phyloP scores from a whole-genome alignment of 1,139 yeast genomes.

The Blastobotrys illinoisensis region DNA sequence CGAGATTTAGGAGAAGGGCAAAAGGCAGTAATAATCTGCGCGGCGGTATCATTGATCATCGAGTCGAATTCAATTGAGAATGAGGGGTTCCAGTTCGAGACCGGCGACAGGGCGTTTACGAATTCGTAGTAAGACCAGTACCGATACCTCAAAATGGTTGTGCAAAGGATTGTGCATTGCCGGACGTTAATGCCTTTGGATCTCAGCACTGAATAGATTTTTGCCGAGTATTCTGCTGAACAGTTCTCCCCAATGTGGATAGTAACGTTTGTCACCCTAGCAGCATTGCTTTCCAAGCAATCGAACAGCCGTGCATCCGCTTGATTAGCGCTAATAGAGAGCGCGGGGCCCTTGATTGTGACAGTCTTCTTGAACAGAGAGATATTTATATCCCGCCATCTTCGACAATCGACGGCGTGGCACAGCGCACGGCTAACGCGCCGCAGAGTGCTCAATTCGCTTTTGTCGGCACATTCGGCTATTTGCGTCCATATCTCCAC shows the following conservation, averaged over 20 bases:
- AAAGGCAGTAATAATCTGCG: not conserved
- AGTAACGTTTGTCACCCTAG: not conserved
- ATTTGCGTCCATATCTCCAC: not conserved
- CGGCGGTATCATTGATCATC: not conserved
- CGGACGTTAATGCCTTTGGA: not conserved
- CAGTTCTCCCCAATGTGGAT: not conserved
- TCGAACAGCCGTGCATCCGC: not conserved
- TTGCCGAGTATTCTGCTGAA: not conserved
- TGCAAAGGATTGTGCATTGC: too few relatives aligned
- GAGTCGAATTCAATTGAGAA: not conserved
- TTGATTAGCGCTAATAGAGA: too few relatives aligned
- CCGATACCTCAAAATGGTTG: too few relatives aligned
- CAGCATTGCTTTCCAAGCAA: not conserved
- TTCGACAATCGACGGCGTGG: not conserved
- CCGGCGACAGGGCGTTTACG: too few relatives aligned
- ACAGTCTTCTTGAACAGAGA: too few relatives aligned
- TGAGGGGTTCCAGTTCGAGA: not conserved
- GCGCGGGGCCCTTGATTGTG: not conserved
- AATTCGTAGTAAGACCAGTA: too few relatives aligned
- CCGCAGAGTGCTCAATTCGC: not conserved
- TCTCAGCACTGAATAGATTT: not conserved
- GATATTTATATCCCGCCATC: not conserved
- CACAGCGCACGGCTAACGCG: not conserved
- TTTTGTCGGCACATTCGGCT: not conserved
- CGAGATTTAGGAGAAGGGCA: not conserved